phyloP scores from a whole-genome alignment of 164 flowering plant genomes.

The Berberis thunbergii region DNA sequence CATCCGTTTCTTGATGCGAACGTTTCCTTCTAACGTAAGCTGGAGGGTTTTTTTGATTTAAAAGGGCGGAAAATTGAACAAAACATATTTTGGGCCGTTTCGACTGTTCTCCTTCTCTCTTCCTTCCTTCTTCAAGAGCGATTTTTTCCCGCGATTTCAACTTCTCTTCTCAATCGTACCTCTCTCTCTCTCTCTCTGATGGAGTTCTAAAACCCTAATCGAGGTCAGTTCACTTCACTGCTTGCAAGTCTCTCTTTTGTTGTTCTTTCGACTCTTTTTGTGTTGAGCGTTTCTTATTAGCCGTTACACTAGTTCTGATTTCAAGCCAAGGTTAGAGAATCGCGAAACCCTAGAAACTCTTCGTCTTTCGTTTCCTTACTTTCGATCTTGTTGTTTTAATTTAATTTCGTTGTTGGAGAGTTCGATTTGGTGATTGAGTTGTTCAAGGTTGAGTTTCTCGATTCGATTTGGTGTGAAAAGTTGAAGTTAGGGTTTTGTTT shows the following conservation, averaged over 20 bases:
- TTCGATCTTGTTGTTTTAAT: neutral
- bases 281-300: constrained; percentile 3
- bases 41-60: too few relatives aligned
- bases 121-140: too few relatives aligned
- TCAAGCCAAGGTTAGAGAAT: neutral
- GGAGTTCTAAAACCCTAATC: too few relatives aligned
- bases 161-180: too few relatives aligned
- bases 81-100: too few relatives aligned
- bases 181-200: too few relatives aligned
- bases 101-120: too few relatives aligned
- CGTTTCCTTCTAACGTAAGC: too few relatives aligned
- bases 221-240: neutral
- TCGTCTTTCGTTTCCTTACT: neutral
- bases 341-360: constrained; percentile 9
- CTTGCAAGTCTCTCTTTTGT: neutral
- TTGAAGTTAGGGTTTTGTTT: neutral
- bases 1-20: too few relatives aligned
- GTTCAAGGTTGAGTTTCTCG: neutral
- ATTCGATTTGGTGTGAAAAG: neutral
- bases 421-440: neutral
- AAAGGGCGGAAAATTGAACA: too few relatives aligned
- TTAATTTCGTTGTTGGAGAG: constrained; percentile 1
- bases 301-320: constrained; percentile 7
- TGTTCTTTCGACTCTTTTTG: neutral
- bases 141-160: too few relatives aligned